These are phyloP conservation scores for Alternaria sp. DNA, from an alignment of 2,329 filamentous ascomycete genomes.

Conservation along the genomic window DNA sequence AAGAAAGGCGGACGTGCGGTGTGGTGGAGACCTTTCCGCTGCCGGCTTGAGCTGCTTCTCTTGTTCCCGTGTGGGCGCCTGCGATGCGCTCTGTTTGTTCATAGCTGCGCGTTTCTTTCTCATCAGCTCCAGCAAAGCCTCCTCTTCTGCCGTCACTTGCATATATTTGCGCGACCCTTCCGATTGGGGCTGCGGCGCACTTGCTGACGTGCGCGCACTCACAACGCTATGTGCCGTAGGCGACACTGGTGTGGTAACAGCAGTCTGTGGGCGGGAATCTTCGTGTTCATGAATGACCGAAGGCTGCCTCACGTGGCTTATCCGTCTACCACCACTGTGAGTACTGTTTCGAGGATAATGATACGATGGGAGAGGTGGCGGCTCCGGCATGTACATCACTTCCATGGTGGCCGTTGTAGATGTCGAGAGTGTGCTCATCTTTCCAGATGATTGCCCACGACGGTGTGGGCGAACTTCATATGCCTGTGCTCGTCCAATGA, in stretches of 20 bases:
- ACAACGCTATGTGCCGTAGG: constrained; percentile 39
- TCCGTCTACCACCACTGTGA: constrained; percentile 33
- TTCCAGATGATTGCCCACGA: constrained; percentile 39
- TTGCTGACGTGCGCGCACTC: constrained; percentile 44
- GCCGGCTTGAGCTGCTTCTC: constrained; percentile 31
- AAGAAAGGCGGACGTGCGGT: constrained; percentile 40
- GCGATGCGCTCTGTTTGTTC: constrained; percentile 50
- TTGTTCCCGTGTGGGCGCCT: constrained; percentile 50
- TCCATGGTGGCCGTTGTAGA: constrained; percentile 51
- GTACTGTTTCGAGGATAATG: constrained; percentile 27
- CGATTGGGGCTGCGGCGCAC: constrained; percentile 44
- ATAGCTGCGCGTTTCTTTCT: constrained; percentile 58
- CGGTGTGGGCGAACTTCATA: constrained; percentile 43
- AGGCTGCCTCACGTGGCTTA: constrained; percentile 48
- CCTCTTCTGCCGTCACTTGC: constrained; percentile 60
- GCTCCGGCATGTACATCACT: constrained; percentile 49
- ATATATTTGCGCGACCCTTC: constrained; percentile 51
- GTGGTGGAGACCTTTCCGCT: constrained; percentile 17
- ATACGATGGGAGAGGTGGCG: constrained; percentile 26
- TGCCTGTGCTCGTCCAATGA: constrained; percentile 50
- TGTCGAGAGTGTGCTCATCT: constrained; percentile 44
- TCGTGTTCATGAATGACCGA: constrained; percentile 50
- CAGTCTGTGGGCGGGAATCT: constrained; percentile 41
- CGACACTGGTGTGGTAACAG: constrained; percentile 32
- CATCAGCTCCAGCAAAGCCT: constrained; percentile 59